Base-by-base conservation (phyloP, 2,329 filamentous ascomycete genomes). In the Colletotrichum lupini region DNA sequence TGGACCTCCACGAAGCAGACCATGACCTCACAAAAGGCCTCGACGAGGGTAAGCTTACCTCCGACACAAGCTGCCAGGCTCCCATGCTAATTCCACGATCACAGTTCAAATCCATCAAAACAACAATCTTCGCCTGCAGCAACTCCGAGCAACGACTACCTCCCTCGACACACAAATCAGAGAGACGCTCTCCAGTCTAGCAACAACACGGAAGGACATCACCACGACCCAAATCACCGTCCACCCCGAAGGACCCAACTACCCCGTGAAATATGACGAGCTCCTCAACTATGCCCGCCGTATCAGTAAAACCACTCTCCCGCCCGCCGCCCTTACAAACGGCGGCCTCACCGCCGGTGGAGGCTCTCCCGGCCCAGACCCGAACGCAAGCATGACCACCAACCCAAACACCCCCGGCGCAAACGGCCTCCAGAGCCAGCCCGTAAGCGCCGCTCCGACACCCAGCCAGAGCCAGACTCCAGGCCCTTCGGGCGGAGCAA, bases 221-320 rank as follows among this genome's bases (percentile, higher is more conserved):
- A 88, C 92, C 55, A 86, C 88, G 30, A 91, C 91, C 1, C 87
- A 89, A 3, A 87, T 88, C 1, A 92, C 90, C 6, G 84, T 83
- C 26, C 89, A 90, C 75, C 86, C 89, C 5, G 80, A 86, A 7
- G 83, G 82, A 5, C 83, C 86, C 2, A 88, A 85, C 79, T 86
- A 88, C 76, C 82, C 86, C 11, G 88, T 97, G 62, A 88, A 88
- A 4, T 94, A 95, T 79, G 88, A 91, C 57, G 92, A 95, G 76
- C 89, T 97, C 0, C 90, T 97, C 26, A 88, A 87, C 74, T 97
- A 94, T 80, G 94, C 94, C 26, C 92, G 92, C 56, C 91, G 92
- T 75, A 97, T 97, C 79, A 93, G 92, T 81, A 93, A 92, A 80
- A 95, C 92, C 76, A 96, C 94, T 0, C 87, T 95, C 14, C 94